Percentiles rank a stretch among this genome's conserved stretches.
These are phyloP conservation scores for Hortiboletus rubellus DNA, from an alignment of 1,284 basidiomycete genomes.

Conservation along the genomic window DNA sequence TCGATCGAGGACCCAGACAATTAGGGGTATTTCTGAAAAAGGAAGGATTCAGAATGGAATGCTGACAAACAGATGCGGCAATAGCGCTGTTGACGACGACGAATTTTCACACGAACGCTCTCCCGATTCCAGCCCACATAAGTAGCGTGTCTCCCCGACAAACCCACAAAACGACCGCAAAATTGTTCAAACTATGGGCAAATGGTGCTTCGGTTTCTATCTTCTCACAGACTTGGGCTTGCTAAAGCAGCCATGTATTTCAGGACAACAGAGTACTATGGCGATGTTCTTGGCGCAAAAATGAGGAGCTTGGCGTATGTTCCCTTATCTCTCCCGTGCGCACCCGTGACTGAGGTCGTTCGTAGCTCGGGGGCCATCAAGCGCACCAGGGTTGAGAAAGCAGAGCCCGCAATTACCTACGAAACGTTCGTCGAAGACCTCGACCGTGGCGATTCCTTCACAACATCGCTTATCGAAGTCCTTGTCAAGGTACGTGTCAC, in stretches of 20 bases:
- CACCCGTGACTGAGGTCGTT: background rate
- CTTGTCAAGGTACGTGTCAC: slow-evolving; percentile 63
- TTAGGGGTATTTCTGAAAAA: background rate
- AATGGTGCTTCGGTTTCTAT: slow-evolving; percentile 32
- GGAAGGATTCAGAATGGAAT: background rate
- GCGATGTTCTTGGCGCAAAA: slow-evolving; percentile 67
- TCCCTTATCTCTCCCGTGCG: slow-evolving; percentile 3
- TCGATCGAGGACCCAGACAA: background rate
- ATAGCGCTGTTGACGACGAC: slow-evolving; percentile 18
- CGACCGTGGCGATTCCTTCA: slow-evolving; percentile 73
- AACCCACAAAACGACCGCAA: slow-evolving; percentile 6
- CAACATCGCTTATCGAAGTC: slow-evolving; percentile 65
- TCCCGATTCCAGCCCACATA: slow-evolving; percentile 20
- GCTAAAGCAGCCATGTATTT: background rate
- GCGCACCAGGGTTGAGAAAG: slow-evolving; percentile 57
- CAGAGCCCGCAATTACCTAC: slow-evolving; percentile 60
- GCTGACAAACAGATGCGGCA: slow-evolving; percentile 17
- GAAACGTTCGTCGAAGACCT: slow-evolving; percentile 70
- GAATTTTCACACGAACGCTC: slow-evolving; percentile 24
- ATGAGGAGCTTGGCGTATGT: slow-evolving; percentile 71
- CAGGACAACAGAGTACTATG: slow-evolving; percentile 67
- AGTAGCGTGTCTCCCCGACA: slow-evolving; percentile 6
- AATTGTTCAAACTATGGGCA: slow-evolving; percentile 35
- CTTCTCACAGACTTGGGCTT: background rate
- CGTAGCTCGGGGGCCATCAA: slow-evolving; percentile 64